Evolutionary conservation across 495 filamentous ascomycete genomes (phyloP).

Genomic region (Trichoderma gamsii): DNA sequence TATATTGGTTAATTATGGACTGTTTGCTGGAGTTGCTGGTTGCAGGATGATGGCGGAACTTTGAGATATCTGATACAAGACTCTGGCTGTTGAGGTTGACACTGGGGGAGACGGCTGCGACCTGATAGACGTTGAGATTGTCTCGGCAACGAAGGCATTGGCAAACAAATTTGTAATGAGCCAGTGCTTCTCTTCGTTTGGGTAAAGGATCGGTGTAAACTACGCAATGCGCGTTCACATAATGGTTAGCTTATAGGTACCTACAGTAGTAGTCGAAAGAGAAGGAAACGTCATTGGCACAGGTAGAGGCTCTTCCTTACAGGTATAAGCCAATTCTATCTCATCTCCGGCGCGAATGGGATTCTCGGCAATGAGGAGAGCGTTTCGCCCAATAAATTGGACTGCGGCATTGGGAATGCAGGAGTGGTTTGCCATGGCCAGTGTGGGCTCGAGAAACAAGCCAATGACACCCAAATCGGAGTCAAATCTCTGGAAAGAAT

Average conservation of each 20-base stretch:
- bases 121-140: conserved; percentile 41
- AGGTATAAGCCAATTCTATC: conserved; percentile 47
- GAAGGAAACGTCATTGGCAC: neutral
- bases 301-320: conserved; percentile 24
- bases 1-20: neutral
- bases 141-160: conserved; percentile 35
- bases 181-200: conserved; percentile 29
- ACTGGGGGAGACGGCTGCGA: conserved; percentile 30
- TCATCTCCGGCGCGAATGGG: conserved; percentile 41
- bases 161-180: conserved; percentile 40
- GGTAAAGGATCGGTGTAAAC: conserved; percentile 30
- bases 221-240: conserved; percentile 14
- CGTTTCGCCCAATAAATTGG: conserved; percentile 37
- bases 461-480: conserved; percentile 33
- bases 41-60: conserved; percentile 19
- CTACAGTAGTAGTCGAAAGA: neutral
- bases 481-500: conserved; percentile 41
- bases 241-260: neutral
- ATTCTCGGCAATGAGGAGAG: conserved; percentile 33
- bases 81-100: conserved; percentile 34
- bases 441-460: conserved; percentile 36
- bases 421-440: conserved; percentile 50
- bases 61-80: conserved; percentile 27
- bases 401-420: conserved; percentile 48
- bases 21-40: conserved; percentile 14